Conservation (phyloP, 768 basidiomycete species). For the Naganishia randhawae region DNA sequence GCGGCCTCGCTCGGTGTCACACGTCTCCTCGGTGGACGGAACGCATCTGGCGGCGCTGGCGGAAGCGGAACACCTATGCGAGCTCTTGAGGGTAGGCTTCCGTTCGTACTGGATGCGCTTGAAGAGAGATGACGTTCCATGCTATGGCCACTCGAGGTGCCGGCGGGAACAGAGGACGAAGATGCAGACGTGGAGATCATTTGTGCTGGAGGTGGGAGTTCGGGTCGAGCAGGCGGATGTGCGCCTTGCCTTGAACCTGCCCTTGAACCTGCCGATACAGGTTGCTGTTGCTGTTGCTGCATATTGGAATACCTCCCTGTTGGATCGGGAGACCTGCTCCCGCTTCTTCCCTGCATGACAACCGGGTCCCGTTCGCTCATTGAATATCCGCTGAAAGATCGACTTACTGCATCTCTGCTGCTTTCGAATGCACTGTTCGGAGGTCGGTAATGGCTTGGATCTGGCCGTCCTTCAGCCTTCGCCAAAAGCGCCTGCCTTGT, state of each 20-base stretch:
- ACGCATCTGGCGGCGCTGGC: slow-evolving; percentile 51
- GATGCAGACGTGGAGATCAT: slow-evolving; percentile 10
- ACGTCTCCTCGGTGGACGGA: slow-evolving; percentile 44
- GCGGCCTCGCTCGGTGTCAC: slow-evolving; percentile 31
- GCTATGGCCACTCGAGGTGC: slow-evolving; percentile 4
- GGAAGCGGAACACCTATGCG: slow-evolving; percentile 33
- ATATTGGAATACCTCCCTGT: not conserved
- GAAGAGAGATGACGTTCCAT: slow-evolving; percentile 2
- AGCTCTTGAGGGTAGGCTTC: not conserved
- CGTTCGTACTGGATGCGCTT: slow-evolving; percentile 3
- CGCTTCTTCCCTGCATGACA: slow-evolving; percentile 4
- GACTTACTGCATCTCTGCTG: not conserved
- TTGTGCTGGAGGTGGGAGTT: slow-evolving; percentile 12
- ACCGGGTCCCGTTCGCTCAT: not conserved
- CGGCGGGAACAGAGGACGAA: not conserved
- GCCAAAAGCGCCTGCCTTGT: not conserved
- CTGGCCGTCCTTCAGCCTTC: not conserved
- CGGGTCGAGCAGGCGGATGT: not conserved
- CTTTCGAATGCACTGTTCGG: not conserved
- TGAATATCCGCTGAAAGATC: slow-evolving; percentile 3
- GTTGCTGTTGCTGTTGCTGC: slow-evolving; percentile 9
- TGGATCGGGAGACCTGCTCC: slow-evolving; percentile 2
- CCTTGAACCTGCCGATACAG: slow-evolving; percentile 3
- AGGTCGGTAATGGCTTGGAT: not conserved
- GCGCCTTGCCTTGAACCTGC: not conserved